A percentile compares a stretch with the other conserved stretches of the same genome.
phyloP scores from a whole-genome alignment of 2,329 filamentous ascomycete species.

The Acarospora socialis region DNA sequence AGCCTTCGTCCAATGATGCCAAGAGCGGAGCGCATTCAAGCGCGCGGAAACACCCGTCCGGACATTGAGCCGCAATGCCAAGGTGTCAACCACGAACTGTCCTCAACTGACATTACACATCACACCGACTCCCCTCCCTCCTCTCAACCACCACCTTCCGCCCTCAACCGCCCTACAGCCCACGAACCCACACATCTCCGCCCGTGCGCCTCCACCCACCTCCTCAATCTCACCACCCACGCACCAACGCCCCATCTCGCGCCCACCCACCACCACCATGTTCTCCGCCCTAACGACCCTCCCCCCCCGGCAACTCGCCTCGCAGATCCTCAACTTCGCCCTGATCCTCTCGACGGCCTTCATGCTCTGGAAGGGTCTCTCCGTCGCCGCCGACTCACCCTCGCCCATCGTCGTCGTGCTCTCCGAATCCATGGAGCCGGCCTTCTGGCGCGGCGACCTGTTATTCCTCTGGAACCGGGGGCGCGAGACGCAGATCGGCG shows the following conservation, averaged over 20 bases:
- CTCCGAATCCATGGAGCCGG: slow-evolving; percentile 54
- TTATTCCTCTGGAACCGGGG: slow-evolving; percentile 50
- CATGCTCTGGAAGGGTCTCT: slow-evolving; percentile 90
- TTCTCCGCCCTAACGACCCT: slow-evolving; percentile 47
- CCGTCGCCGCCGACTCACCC: slow-evolving; percentile 58
- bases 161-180: background rate
- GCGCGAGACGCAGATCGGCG: slow-evolving; percentile 50
- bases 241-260: slow-evolving; percentile 40
- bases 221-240: slow-evolving; percentile 37
- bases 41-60: too few relatives aligned
- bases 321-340: slow-evolving; percentile 78
- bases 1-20: too few relatives aligned
- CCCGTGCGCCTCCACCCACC: slow-evolving; percentile 9
- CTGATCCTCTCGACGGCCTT: slow-evolving; percentile 83
- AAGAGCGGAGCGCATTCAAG: too few relatives aligned
- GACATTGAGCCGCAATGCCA: too few relatives aligned
- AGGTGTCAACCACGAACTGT: too few relatives aligned
- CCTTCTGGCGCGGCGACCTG: slow-evolving; percentile 50
- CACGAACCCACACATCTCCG: background rate
- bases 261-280: slow-evolving; percentile 39
- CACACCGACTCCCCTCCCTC: too few relatives aligned
- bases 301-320: slow-evolving; percentile 63
- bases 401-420: slow-evolving; percentile 54
- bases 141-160: too few relatives aligned
- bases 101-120: too few relatives aligned